phyloP scores from a whole-genome alignment of 2,329 filamentous ascomycete species.

The Aspergillus thermomutatus region DNA sequence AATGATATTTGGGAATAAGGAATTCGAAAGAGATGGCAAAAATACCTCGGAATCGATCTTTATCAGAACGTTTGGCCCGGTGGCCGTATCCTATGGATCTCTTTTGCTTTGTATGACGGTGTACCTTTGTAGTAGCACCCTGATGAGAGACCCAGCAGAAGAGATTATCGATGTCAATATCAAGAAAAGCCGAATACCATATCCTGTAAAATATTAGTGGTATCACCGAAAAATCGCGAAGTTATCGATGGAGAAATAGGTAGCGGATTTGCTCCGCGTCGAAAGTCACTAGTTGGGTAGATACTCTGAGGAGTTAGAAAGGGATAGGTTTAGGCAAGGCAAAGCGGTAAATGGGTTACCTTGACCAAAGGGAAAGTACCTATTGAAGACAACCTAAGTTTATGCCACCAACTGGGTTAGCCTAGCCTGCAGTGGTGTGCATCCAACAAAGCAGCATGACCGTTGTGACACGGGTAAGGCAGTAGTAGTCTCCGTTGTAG shows the following conservation, averaged over 20 bases:
- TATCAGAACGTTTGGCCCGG: no score
- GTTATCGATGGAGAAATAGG: background rate
- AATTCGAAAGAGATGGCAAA: background rate
- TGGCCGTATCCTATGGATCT: background rate
- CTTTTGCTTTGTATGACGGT: background rate
- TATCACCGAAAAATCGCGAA: background rate
- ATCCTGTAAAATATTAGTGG: background rate
- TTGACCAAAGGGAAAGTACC: background rate
- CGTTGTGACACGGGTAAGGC: background rate
- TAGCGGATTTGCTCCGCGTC: background rate
- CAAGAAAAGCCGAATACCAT: background rate
- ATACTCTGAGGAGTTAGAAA: background rate
- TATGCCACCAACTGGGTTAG: background rate
- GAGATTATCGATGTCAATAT: background rate
- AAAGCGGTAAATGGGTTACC: background rate
- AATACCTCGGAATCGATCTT: background rate
- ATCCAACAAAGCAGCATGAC: background rate
- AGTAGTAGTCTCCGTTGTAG: no score
- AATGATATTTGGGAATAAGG: background rate
- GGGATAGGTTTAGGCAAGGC: background rate
- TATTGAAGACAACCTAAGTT: background rate
- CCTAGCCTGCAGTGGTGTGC: background rate
- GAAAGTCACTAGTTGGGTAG: background rate
- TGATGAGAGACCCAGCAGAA: background rate
- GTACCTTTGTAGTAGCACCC: background rate